A percentile compares a stretch with the other conserved stretches of the same genome.
Conservation (phyloP, 371 early-diverging fungal genomes). For the Chytridium lagenaria region DNA sequence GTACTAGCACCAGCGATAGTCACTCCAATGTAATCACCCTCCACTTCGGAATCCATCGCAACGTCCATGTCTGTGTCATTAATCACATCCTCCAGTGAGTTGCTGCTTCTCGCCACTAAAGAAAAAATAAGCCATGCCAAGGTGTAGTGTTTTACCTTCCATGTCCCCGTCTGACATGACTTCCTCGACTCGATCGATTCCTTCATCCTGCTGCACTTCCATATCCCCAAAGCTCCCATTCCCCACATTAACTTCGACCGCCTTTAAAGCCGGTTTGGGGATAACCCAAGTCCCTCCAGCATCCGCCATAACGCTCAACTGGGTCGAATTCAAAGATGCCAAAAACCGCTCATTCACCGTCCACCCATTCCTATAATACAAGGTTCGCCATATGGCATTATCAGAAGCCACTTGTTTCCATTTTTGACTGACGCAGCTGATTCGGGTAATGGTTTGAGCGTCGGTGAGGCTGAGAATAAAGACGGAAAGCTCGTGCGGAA, state of each 20-base stretch:
- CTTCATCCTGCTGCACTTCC: slow-evolving; percentile 1
- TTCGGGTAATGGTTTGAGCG: slow-evolving; percentile 37
- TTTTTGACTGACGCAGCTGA: slow-evolving; percentile 17
- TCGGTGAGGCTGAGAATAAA: slow-evolving; percentile 68
- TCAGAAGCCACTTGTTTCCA: slow-evolving; percentile 38
- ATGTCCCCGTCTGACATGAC: neutral
- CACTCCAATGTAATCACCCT: too few species aligned
- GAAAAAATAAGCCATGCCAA: too few species aligned
- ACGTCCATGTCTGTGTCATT: too few species aligned
- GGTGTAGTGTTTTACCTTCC: too few species aligned
- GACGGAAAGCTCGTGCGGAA: slow-evolving; percentile 67
- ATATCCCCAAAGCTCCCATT: neutral
- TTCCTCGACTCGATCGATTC: neutral
- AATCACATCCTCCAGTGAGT: too few species aligned
- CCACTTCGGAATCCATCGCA: too few species aligned
- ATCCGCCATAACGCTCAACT: neutral
- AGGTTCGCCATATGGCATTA: slow-evolving; percentile 37
- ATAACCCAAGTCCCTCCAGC: neutral
- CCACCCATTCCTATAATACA: slow-evolving; percentile 34
- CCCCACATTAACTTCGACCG: neutral
- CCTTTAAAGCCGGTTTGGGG: neutral
- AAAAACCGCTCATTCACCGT: slow-evolving; percentile 30
- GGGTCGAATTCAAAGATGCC: neutral
- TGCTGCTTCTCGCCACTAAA: too few species aligned
- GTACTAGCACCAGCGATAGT: too few species aligned